Percentiles rank a stretch among this genome's conserved stretches.
These are phyloP conservation scores for Tuber borchii DNA, from an alignment of 495 filamentous ascomycete genomes.

Conservation along the genomic window DNA sequence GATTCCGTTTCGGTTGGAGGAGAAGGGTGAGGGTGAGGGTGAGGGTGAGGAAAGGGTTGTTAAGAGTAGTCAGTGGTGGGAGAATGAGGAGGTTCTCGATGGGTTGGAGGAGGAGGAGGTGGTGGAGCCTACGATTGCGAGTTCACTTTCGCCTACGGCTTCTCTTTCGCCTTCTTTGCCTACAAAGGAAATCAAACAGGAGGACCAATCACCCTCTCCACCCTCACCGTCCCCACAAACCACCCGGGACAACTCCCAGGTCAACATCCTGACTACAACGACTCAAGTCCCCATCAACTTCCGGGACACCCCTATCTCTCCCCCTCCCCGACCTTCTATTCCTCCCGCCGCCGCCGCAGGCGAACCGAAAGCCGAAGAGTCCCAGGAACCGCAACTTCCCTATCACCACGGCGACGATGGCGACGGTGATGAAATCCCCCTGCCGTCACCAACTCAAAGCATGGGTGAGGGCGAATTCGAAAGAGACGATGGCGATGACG, in stretches of 20 bases:
- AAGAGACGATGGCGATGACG: not conserved
- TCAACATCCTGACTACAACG: not conserved
- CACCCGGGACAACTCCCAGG: not conserved
- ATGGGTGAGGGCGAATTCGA: not conserved
- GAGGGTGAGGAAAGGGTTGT: constrained; percentile 12
- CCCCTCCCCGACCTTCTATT: not conserved
- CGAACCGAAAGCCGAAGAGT: not conserved
- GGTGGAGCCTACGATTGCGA: not conserved
- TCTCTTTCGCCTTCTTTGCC: not conserved
- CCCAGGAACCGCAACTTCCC: not conserved
- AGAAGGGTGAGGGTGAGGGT: no score
- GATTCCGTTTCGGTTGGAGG: not conserved
- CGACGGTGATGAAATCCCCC: not conserved
- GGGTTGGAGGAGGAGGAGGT: no score
- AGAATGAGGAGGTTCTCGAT: constrained; percentile 27
- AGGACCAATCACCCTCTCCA: not conserved
- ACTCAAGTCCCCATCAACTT: not conserved
- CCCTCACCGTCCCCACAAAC: not conserved
- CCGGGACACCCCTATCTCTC: not conserved
- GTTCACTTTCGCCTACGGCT: not conserved
- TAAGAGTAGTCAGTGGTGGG: constrained; percentile 41
- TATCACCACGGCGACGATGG: not conserved
- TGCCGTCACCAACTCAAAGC: not conserved
- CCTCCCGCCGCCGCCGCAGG: not conserved
- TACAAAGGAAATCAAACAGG: not conserved